A percentile compares a stretch with the other conserved stretches of the same genome.
phyloP scores from a whole-genome alignment of 805 yeast genomes.

The Candida pseudoglaebosa region DNA sequence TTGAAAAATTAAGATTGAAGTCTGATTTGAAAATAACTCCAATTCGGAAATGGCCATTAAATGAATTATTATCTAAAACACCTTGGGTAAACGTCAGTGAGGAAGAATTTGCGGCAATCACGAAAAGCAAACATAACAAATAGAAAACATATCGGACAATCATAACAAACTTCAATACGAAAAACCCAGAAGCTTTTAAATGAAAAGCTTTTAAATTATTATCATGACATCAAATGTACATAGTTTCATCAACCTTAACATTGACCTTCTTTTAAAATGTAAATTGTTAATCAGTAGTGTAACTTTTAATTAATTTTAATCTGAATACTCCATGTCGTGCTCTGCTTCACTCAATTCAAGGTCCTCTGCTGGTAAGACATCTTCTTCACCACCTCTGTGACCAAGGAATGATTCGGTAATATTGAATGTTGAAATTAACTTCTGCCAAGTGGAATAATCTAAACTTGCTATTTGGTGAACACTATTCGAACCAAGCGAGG shows the following conservation, averaged over 20 bases:
- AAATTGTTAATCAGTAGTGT: background rate
- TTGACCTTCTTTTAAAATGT: background rate
- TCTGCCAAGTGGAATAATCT: conserved; percentile 63
- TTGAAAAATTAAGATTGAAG: conserved; percentile 46
- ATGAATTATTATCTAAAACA: conserved; percentile 43
- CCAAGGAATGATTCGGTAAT: conserved; percentile 56
- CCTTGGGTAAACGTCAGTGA: conserved; percentile 44
- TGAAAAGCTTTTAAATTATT: too few species aligned
- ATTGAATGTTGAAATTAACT: conserved; percentile 47
- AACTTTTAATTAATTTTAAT: background rate
- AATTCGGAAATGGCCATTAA: conserved; percentile 77
- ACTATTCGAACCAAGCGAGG: conserved; percentile 23
- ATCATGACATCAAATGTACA: too few species aligned
- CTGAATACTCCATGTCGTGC: background rate
- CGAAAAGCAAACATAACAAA: too few species aligned
- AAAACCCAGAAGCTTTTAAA: too few species aligned
- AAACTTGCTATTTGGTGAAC: conserved; percentile 72
- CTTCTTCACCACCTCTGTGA: conserved; percentile 31
- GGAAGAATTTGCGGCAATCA: conserved; percentile 14
- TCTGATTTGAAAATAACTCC: conserved; percentile 61
- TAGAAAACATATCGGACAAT: too few species aligned
- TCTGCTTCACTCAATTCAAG: conserved; percentile 4
- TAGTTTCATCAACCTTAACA: background rate
- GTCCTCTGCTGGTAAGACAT: conserved; percentile 19
- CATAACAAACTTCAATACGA: background rate